A percentile compares a stretch with the other conserved stretches of the same genome.
These are phyloP conservation scores for Trypanosoma congolense DNA, from an alignment of 208 protist genomes.

Conservation along the genomic window DNA sequence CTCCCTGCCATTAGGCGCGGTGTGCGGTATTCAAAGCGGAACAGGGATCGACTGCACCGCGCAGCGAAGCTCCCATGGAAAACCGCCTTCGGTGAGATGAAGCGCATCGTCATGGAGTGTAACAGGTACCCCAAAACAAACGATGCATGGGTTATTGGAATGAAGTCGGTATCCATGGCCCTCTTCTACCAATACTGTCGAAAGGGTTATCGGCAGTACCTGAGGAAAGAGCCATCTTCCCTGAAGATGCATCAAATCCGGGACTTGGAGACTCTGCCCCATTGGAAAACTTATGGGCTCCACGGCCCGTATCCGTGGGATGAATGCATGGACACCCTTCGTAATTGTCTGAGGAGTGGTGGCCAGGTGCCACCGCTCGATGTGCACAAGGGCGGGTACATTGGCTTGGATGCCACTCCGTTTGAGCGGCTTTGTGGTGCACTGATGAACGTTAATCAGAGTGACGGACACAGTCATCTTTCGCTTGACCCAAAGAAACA, in stretches of 20 bases:
- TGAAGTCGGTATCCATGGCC: conserved; percentile 63
- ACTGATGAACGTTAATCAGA: conserved; percentile 79
- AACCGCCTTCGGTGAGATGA: conserved; percentile 58
- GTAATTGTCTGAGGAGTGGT: conserved; percentile 25
- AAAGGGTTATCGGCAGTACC: conserved; percentile 51
- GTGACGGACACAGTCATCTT: conserved; percentile 35
- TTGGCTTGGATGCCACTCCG: conserved; percentile 71
- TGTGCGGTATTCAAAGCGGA: conserved; percentile 56
- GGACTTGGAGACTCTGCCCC: conserved; percentile 61
- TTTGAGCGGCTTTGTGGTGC: conserved; percentile 62
- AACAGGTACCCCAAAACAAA: conserved; percentile 77
- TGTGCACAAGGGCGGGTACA: conserved; percentile 76
- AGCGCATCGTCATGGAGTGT: conserved; percentile 64
- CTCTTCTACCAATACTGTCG: conserved; percentile 67
- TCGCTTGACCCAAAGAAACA: conserved; percentile 44
- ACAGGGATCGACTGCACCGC: conserved; percentile 62
- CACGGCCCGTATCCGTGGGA: conserved; percentile 73
- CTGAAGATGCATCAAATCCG: conserved; percentile 64
- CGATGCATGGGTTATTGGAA: conserved; percentile 74
- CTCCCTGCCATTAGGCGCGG: conserved; percentile 67
- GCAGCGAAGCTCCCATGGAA: conserved; percentile 63
- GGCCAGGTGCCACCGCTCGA: conserved; percentile 45
- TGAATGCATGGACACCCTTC: conserved; percentile 62
- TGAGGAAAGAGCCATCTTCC: conserved; percentile 38
- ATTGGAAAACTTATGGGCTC: conserved; percentile 56